A percentile compares a stretch with the other conserved stretches of the same genome.
Evolutionary conservation across 805 yeast genomes (phyloP).

Genomic region (Lipomyces anomalus): DNA sequence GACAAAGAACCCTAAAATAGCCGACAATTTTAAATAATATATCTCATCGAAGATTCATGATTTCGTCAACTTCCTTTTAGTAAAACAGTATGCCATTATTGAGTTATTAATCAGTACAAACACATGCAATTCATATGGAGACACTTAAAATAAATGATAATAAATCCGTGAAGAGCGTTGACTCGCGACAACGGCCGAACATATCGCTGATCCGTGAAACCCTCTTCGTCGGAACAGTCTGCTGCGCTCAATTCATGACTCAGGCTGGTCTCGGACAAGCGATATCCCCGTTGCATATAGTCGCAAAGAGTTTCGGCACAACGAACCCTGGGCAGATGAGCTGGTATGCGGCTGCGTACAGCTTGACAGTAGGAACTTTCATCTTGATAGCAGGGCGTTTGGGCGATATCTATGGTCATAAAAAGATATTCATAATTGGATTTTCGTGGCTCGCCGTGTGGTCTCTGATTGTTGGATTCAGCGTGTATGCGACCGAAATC

Average conservation of each 20-base stretch:
- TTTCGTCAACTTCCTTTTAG: no score
- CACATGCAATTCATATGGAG: no score
- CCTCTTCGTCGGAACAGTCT: conserved; percentile 27
- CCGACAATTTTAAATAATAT: no score
- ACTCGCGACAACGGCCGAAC: no score
- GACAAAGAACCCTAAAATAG: no score
- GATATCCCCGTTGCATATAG: conserved; percentile 29
- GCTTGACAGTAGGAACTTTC: conserved; percentile 67
- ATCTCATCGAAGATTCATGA: no score
- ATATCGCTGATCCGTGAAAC: no score
- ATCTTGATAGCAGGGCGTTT: conserved; percentile 61
- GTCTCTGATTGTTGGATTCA: conserved; percentile 55
- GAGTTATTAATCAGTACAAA: no score
- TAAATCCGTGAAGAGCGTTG: no score
- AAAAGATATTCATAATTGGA: conserved; percentile 48
- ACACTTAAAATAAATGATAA: no score
- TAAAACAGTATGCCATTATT: no score
- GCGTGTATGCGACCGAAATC: conserved; percentile 44
- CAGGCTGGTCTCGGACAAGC: conserved; percentile 37
- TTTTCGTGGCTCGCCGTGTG: conserved; percentile 52
- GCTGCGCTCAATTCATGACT: conserved; percentile 36
- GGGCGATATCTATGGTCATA: conserved; percentile 69
- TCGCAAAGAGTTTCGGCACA: conserved; percentile 32
- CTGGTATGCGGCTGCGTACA: conserved; percentile 70
- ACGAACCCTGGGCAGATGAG: conserved; percentile 35